Conservation (phyloP, 352 stramenopile genomes). For the Ophiocytium majus region DNA sequence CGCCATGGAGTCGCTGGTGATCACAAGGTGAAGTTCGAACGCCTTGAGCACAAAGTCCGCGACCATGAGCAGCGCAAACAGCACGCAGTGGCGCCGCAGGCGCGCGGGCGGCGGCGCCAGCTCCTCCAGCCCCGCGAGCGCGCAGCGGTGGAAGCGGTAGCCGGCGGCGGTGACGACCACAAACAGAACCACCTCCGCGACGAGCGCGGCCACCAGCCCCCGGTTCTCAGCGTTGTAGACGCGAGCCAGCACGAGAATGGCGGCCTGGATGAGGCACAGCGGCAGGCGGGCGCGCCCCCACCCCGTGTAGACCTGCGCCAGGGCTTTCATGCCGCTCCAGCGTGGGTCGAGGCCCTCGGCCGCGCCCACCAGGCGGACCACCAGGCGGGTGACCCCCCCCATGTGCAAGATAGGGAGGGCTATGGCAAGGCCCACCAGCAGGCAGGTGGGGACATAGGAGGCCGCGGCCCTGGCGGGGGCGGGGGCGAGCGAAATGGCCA, state of each 20-base stretch:
- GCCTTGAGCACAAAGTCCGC: background rate
- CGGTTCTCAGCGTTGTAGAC: background rate
- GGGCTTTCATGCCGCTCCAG: conserved; percentile 15
- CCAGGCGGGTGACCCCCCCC: background rate
- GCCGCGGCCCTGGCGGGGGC: background rate
- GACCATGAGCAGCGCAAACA: background rate
- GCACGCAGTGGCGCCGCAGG: background rate
- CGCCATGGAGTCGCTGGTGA: background rate
- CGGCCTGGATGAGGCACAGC: background rate
- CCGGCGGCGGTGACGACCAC: background rate
- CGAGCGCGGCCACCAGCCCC: background rate
- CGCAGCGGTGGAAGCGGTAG: background rate
- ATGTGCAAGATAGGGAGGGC: background rate
- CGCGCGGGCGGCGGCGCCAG: background rate
- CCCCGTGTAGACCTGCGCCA: background rate
- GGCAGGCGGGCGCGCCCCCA: background rate
- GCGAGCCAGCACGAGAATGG: background rate
- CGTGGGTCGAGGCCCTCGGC: conserved; percentile 1
- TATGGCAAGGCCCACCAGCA: background rate
- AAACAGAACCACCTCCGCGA: background rate
- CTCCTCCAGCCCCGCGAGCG: background rate
- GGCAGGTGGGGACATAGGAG: background rate
- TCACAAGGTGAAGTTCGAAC: background rate
- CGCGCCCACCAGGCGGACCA: background rate
- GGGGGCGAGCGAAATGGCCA: background rate